Evolutionary conservation across 352 stramenopile genomes (phyloP).

Genomic region (Aphanomyces astaci): DNA sequence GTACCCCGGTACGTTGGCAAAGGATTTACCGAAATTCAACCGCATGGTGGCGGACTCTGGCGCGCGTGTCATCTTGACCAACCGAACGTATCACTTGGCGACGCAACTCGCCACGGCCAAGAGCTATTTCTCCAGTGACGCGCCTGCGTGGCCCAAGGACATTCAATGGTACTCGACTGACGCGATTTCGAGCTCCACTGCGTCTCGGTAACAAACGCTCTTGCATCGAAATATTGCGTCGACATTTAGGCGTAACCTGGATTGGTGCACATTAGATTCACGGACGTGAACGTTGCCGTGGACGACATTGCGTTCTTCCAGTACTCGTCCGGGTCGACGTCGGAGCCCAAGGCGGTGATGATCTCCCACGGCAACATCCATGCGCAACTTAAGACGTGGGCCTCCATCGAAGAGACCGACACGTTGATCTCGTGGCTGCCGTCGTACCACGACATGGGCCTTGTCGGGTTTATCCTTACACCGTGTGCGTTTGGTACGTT

Average conservation of each 20-base stretch:
- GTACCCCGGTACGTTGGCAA: slow-evolving; percentile 58
- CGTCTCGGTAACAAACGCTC: slow-evolving; percentile 34
- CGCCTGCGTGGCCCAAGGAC: slow-evolving; percentile 51
- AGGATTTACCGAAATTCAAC: slow-evolving; percentile 76
- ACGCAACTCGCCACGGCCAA: too few relatives aligned
- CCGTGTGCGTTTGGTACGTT: slow-evolving; percentile 29
- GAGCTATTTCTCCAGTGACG: slow-evolving; percentile 49
- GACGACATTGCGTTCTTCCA: slow-evolving; percentile 76
- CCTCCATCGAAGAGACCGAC: slow-evolving; percentile 48
- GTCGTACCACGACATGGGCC: slow-evolving; percentile 78
- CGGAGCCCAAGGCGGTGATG: slow-evolving; percentile 75
- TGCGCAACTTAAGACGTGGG: slow-evolving; percentile 67
- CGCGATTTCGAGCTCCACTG: slow-evolving; percentile 42
- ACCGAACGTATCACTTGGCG: too few relatives aligned
- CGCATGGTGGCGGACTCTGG: slow-evolving; percentile 61
- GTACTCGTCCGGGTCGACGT: slow-evolving; percentile 76
- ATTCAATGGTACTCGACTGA: slow-evolving; percentile 71
- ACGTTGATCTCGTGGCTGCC: slow-evolving; percentile 74
- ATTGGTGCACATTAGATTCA: slow-evolving; percentile 25
- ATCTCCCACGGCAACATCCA: slow-evolving; percentile 72
- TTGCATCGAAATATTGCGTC: not conserved
- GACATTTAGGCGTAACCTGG: not conserved
- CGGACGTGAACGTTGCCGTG: slow-evolving; percentile 34
- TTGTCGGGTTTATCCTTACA: slow-evolving; percentile 75
- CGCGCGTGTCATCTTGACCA: slow-evolving; percentile 30